A percentile compares a stretch with the other conserved stretches of the same genome.
Evolutionary conservation across 305 asterid genomes (phyloP).

Genomic region (Fraxinus angustifolia): DNA sequence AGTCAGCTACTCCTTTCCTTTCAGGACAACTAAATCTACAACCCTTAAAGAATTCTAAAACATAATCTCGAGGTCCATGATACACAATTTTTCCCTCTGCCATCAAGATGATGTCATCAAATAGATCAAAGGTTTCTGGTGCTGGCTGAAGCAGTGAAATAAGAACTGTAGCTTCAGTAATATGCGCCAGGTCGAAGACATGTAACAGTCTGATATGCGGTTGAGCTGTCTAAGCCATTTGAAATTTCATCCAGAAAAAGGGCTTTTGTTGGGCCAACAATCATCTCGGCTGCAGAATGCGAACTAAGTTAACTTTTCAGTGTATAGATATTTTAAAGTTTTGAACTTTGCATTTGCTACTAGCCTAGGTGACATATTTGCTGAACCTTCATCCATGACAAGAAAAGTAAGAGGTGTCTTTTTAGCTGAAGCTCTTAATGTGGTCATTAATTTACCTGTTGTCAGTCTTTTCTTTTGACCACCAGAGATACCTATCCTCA

Average conservation of each 20-base stretch:
- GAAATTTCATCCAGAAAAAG: conserved; percentile 3
- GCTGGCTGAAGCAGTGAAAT: conserved; percentile 12
- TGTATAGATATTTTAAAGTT: background rate
- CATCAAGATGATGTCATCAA: conserved; percentile 20
- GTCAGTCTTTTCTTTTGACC: conserved; percentile 50
- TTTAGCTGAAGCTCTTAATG: background rate
- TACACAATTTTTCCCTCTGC: conserved; percentile 20
- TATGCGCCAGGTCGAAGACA: conserved; percentile 1
- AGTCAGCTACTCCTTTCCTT: conserved; percentile 4
- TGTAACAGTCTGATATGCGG: conserved; percentile 3
- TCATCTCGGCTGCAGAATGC: background rate
- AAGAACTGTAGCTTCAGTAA: conserved; percentile 10
- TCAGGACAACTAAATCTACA: conserved; percentile 19
- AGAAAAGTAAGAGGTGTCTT: background rate
- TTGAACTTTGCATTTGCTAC: background rate
- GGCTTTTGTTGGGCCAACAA: conserved; percentile 12
- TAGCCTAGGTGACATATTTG: background rate
- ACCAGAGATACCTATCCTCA: conserved; percentile 48
- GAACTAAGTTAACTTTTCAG: background rate
- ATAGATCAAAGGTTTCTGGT: conserved; percentile 22
- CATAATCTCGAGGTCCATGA: conserved; percentile 18
- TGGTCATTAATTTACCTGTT: conserved; percentile 28
- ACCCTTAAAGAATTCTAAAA: conserved; percentile 12
- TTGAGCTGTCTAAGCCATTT: conserved; percentile 15
- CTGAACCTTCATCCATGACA: background rate